Evolutionary conservation across 1,139 yeast species (phyloP).

Genomic region (Diutina scorzettiae): DNA sequence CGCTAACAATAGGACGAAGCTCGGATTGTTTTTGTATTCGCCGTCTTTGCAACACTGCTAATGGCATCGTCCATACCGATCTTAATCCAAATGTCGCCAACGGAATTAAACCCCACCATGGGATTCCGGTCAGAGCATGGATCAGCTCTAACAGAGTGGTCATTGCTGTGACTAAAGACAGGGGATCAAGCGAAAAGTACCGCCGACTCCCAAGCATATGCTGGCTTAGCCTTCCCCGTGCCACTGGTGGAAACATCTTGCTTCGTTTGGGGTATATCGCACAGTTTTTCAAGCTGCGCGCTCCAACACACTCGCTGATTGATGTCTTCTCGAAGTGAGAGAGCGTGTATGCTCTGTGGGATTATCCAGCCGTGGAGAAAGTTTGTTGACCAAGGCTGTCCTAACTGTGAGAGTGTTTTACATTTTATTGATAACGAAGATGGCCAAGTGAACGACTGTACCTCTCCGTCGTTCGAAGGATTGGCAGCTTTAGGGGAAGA

Average conservation of each 20-base stretch:
- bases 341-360: constrained; percentile 98
- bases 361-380: constrained; percentile 66
- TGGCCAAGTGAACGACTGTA: constrained; percentile 76
- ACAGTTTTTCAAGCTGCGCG: too few relatives aligned
- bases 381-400: constrained; percentile 82
- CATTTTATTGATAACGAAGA: constrained; percentile 75
- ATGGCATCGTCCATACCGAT: constrained; percentile 58
- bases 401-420: constrained; percentile 88
- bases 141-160: constrained; percentile 34
- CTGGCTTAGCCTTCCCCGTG: not conserved
- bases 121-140: constrained; percentile 48
- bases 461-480: constrained; percentile 96
- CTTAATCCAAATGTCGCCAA: constrained; percentile 56
- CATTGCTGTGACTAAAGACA: constrained; percentile 13
- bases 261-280: too few relatives aligned
- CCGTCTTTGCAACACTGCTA: constrained; percentile 60
- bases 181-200: not conserved
- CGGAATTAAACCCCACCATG: constrained; percentile 83
- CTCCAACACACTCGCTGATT: too few relatives aligned
- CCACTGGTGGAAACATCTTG: not conserved
- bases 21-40: constrained; percentile 61
- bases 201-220: not conserved
- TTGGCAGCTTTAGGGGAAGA: constrained; percentile 85
- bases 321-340: constrained; percentile 59
- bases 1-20: constrained; percentile 55